Percentiles rank a stretch among this genome's conserved stretches.
Conservation (phyloP, 2,329 filamentous ascomycete species). For the Arthroderma sp. region DNA sequence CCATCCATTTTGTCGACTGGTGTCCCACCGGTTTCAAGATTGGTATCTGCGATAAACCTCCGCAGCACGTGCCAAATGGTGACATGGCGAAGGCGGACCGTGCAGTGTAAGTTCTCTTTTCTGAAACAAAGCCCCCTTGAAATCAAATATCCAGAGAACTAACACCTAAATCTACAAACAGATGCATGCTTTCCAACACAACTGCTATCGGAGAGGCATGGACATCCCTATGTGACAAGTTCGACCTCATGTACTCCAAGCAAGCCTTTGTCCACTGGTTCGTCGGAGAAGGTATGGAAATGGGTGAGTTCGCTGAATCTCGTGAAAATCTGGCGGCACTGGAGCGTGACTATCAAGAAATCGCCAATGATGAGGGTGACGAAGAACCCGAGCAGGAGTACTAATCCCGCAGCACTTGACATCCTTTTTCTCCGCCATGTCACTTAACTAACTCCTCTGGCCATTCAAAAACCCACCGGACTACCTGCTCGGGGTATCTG, state of each 20-base stretch:
- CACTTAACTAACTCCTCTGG: not conserved
- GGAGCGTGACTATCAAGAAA: conserved; percentile 80
- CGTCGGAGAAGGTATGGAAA: conserved; percentile 84
- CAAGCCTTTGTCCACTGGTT: conserved; percentile 62
- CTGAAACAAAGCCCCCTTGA: not conserved
- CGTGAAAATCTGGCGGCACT: conserved; percentile 75
- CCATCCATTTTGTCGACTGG: conserved; percentile 57
- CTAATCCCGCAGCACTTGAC: conserved; percentile 3
- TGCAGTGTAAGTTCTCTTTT: conserved; percentile 31
- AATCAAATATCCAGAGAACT: not conserved
- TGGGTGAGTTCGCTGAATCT: conserved; percentile 79
- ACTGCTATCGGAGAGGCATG: conserved; percentile 56
- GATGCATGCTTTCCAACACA: conserved; percentile 54
- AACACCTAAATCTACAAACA: not conserved
- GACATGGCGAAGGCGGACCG: conserved; percentile 45
- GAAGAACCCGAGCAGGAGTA: conserved; percentile 11
- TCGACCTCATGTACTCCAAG: conserved; percentile 59
- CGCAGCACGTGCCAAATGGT: conserved; percentile 40
- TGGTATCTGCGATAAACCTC: conserved; percentile 55
- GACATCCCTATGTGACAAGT: conserved; percentile 53
- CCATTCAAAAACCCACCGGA: not conserved
- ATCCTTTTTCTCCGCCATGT: not conserved
- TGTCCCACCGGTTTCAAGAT: conserved; percentile 59
- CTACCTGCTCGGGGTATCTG: not conserved
- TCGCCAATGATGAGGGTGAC: conserved; percentile 25